A percentile compares a stretch with the other conserved stretches of the same genome.
These are phyloP conservation scores for Leccinum imitatum DNA, from an alignment of 768 basidiomycete species.

Conservation along the genomic window DNA sequence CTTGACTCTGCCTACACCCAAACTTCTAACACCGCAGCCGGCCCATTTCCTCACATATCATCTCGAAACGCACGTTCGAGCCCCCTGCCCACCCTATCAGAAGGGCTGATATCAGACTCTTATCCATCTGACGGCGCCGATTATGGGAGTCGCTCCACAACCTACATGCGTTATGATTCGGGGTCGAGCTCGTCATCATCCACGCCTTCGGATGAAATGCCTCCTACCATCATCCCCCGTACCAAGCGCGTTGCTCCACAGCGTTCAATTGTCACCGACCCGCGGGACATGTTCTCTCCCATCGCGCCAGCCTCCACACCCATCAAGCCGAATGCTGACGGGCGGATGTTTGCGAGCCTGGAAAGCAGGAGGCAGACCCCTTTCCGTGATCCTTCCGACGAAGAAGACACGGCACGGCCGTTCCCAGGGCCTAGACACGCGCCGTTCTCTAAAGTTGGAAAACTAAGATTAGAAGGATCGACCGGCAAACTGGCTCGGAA, in stretches of 20 bases:
- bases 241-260: constrained; percentile 37
- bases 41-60: constrained; percentile 64
- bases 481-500: constrained; percentile 21
- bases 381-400: constrained; percentile 32
- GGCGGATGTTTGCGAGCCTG: constrained; percentile 15
- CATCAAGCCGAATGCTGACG: constrained; percentile 18
- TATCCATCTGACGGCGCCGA: constrained; percentile 7
- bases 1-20: constrained; percentile 28
- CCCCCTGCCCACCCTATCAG: constrained; percentile 12
- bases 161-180: constrained; percentile 24
- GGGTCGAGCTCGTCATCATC: constrained; percentile 39
- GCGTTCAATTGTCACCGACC: constrained; percentile 21
- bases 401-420: constrained; percentile 23
- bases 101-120: constrained; percentile 14
- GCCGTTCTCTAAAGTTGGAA: constrained; percentile 20
- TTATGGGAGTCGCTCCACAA: constrained; percentile 4
- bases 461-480: constrained; percentile 28
- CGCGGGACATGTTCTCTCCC: constrained; percentile 35
- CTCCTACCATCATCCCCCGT: constrained; percentile 38
- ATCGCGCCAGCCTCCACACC: constrained; percentile 43
- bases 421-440: constrained; percentile 25
- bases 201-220: constrained; percentile 35
- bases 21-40: constrained; percentile 53
- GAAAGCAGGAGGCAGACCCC: constrained; percentile 13
- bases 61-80: constrained; percentile 39